Conservation (phyloP, 2,329 filamentous ascomycete genomes). For the Fusarium sp. region DNA sequence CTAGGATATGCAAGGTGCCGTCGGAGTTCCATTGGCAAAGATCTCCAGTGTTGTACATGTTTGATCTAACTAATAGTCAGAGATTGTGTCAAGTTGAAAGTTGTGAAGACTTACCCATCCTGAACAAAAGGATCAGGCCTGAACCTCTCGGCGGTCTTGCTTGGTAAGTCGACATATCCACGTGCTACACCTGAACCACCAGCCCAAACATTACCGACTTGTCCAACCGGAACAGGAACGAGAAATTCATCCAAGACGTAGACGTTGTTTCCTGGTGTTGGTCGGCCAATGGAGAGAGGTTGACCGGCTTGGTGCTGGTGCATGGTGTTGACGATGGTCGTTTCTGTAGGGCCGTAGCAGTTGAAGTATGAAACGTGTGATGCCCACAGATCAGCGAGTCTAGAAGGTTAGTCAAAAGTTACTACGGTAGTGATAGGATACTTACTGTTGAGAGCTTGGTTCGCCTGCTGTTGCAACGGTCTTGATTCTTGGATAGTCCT, state of each 20-base stretch:
- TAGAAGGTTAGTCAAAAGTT: constrained; percentile 7
- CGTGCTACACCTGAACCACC: constrained; percentile 65
- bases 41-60: constrained; percentile 73
- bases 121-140: constrained; percentile 64
- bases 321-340: constrained; percentile 70
- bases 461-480: constrained; percentile 68
- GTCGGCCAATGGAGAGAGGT: constrained; percentile 66
- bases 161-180: constrained; percentile 67
- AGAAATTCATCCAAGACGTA: constrained; percentile 65
- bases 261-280: constrained; percentile 68
- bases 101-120: constrained; percentile 61
- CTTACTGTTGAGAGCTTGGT: constrained; percentile 61
- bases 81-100: too few relatives aligned
- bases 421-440: rapidly evolving
- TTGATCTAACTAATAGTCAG: constrained; percentile 26
- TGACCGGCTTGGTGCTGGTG: constrained; percentile 55
- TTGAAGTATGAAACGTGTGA: constrained; percentile 64
- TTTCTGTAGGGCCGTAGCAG: constrained; percentile 71
- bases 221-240: constrained; percentile 60
- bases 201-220: constrained; percentile 68
- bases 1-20: constrained; percentile 67
- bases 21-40: constrained; percentile 66
- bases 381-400: constrained; percentile 68
- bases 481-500: constrained; percentile 63
- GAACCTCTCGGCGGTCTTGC: constrained; percentile 64